phyloP scores from a whole-genome alignment of 2,329 filamentous ascomycete genomes.

The Ophiostoma perfectum region DNA sequence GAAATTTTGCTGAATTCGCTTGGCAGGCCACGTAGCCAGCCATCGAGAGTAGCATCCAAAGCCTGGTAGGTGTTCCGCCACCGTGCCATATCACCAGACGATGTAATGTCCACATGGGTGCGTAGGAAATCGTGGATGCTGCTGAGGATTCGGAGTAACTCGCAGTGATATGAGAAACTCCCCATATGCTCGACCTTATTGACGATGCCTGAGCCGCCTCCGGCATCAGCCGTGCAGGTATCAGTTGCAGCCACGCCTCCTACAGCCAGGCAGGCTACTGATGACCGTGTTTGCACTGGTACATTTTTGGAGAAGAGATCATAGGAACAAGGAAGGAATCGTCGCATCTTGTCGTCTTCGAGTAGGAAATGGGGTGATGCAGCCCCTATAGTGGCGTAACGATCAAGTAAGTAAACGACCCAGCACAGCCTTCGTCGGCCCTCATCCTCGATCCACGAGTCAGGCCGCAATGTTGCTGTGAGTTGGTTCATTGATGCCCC shows the following conservation, averaged over 20 bases:
- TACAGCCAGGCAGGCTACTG: conserved; percentile 31
- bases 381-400: conserved; percentile 66
- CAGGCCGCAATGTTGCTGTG: conserved; percentile 39
- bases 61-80: conserved; percentile 86
- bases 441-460: conserved; percentile 85
- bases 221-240: conserved; percentile 1
- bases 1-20: conserved; percentile 78
- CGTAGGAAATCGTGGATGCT: conserved; percentile 85
- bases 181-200: conserved; percentile 71
- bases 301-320: conserved; percentile 80
- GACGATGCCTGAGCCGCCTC: conserved; percentile 37
- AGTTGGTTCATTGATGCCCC: conserved; percentile 3
- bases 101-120: conserved; percentile 79
- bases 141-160: conserved; percentile 79
- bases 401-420: conserved; percentile 87
- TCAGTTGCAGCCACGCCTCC: background rate
- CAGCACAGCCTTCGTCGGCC: conserved; percentile 79
- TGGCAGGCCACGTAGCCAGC: conserved; percentile 80
- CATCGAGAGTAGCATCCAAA: conserved; percentile 70
- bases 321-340: conserved; percentile 78
- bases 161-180: conserved; percentile 83
- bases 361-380: conserved; percentile 57
- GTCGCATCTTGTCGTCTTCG: conserved; percentile 81
- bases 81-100: conserved; percentile 73
- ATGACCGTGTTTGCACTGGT: conserved; percentile 73